Evolutionary conservation across 2,329 filamentous ascomycete species (phyloP).

Genomic region (Microsporum audouinii): DNA sequence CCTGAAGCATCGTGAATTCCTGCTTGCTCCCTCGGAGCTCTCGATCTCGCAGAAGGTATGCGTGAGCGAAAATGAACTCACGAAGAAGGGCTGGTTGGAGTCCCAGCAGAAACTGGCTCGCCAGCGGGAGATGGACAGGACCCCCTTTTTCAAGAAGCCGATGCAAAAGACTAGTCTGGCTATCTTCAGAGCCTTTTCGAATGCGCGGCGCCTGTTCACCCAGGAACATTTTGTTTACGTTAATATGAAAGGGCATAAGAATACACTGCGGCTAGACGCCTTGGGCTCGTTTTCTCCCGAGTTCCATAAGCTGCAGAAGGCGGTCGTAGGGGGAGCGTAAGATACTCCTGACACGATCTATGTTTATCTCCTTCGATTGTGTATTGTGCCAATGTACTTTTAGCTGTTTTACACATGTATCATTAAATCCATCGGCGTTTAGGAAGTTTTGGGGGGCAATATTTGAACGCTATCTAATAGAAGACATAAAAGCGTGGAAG

Average conservation of each 20-base stretch:
- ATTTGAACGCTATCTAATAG: not conserved
- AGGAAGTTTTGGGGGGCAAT: not conserved
- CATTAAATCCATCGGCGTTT: not conserved
- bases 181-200: conserved; percentile 25
- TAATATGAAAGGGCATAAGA: conserved; percentile 26
- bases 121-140: conserved; percentile 10
- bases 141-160: conserved; percentile 27
- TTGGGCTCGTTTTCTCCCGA: conserved; percentile 19
- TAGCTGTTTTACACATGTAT: not conserved
- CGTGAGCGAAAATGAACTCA: conserved; percentile 15
- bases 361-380: not conserved
- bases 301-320: conserved; percentile 9
- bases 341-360: not conserved
- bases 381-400: not conserved
- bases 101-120: conserved; percentile 13
- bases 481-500: not conserved
- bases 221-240: conserved; percentile 32
- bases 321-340: not conserved
- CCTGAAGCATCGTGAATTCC: conserved; percentile 23
- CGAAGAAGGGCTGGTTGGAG: conserved; percentile 14
- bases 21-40: conserved; percentile 23
- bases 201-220: conserved; percentile 30
- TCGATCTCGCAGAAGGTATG: conserved; percentile 25
- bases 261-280: conserved; percentile 29
- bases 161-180: conserved; percentile 21